Conservation (phyloP, 73 alveolate species). For the Paramecium caudatum region DNA sequence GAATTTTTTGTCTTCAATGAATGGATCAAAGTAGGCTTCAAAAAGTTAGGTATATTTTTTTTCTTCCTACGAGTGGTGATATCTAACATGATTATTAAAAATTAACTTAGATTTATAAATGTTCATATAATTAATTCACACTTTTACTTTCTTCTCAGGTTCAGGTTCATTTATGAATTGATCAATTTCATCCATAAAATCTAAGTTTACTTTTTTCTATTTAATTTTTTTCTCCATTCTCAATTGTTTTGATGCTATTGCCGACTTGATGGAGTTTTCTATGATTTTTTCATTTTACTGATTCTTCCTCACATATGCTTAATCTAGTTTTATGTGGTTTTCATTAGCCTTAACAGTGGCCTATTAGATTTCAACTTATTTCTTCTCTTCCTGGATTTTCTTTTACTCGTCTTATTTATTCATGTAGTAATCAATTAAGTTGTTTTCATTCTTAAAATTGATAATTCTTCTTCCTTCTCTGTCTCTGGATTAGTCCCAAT, state of each 20-base stretch:
- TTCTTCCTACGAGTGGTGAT: too few species aligned
- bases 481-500: conserved; percentile 65
- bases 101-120: too few species aligned
- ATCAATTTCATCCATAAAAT: background rate
- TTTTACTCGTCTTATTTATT: background rate
- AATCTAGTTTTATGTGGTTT: background rate
- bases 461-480: conserved; percentile 33
- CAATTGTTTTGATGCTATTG: background rate
- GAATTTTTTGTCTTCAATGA: background rate
- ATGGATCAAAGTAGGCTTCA: conserved; percentile 1
- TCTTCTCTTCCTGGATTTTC: background rate
- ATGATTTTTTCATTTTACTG: background rate
- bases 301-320: background rate
- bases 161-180: background rate
- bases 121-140: too few species aligned
- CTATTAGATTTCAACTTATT: conserved; percentile 23
- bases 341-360: too few species aligned
- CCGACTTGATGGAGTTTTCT: background rate
- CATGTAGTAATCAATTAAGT: background rate
- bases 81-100: too few species aligned
- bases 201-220: background rate
- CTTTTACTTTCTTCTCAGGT: too few species aligned
- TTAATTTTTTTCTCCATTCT: background rate
- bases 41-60: background rate
- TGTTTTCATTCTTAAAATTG: background rate